Base-by-base conservation (phyloP, 768 basidiomycete genomes). In the Galerina sulciceps region DNA sequence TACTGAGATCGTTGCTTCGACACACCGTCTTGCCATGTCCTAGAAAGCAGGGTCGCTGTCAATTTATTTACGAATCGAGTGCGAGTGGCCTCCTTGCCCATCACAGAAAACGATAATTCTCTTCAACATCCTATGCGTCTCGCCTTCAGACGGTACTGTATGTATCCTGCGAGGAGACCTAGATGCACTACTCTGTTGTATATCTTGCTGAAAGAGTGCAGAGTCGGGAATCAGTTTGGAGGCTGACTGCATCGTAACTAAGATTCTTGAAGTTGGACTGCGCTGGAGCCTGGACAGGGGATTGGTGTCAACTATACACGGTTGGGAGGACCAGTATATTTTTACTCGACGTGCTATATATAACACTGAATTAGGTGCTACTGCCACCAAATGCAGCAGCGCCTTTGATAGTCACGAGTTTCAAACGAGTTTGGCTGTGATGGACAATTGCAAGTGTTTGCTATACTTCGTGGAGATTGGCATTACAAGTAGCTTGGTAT, bases 61-160 rank as follows among this genome's bases (percentile, higher is more conserved):
- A 34, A 45, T 40, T 17, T 57, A 41, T 42, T 44, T 31, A n/a
- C 26, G 26, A 31, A 31, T 31, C 26, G 6, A 9, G 20, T 43
- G 15, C 3, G n/a, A 41, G 20, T 10, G 48, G 13, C 42, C 31
- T 26, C 70, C 82, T 64, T 58, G 87, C 90, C 90, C 90, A 66
- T 91, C 90, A 61, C 90, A 91, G 63, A 88, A 91, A 37, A 91
- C 78, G 26, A 90, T 77, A 47, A 91, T 82, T 53, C 90, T 78
- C 65, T 90, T 90, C 59, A 74, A 79, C 3, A 73, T 62, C 53
- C 64, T 62, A 10, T 61, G 37, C 53, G 48, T 46, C 49, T 57
- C 23, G 9, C 65, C 60, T 34, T 53, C 63, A 20, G 67, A 58
- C 17, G 76, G 76, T 52, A 72, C 72, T 34, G 77, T 77, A 15